Conservation (phyloP, 805 yeast genomes). For the Teunomyces panamensis region DNA sequence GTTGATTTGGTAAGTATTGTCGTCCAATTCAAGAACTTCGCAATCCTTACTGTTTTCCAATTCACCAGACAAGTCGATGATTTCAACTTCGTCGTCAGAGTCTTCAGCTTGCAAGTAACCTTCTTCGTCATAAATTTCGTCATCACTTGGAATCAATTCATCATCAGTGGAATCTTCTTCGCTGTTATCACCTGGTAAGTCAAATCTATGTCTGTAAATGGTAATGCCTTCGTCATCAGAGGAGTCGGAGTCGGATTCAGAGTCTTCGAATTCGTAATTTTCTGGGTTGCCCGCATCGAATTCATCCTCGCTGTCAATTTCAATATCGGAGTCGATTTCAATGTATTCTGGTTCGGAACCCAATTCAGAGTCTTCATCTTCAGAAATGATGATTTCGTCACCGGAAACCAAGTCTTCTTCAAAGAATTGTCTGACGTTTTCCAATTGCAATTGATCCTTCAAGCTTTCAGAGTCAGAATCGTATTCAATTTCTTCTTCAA, state of each 20-base stretch:
- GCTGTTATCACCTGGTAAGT: slow-evolving; percentile 32
- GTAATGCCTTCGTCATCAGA: slow-evolving; percentile 41
- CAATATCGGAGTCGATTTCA: slow-evolving; percentile 31
- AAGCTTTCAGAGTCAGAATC: slow-evolving; percentile 28
- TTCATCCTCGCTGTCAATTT: slow-evolving; percentile 19
- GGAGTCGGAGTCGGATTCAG: slow-evolving; percentile 23
- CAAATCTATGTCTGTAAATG: slow-evolving; percentile 40
- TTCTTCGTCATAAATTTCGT: slow-evolving; percentile 16
- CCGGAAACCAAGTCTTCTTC: slow-evolving; percentile 33
- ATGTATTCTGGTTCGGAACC: slow-evolving; percentile 20
- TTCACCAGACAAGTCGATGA: slow-evolving; percentile 41
- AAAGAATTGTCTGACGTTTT: slow-evolving; percentile 34
- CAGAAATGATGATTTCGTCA: slow-evolving; percentile 19
- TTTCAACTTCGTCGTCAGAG: slow-evolving; percentile 22
- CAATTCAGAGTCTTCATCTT: slow-evolving; percentile 18
- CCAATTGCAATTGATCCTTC: slow-evolving; percentile 33
- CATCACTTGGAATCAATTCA: slow-evolving; percentile 23
- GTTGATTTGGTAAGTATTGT: slow-evolving; percentile 36
- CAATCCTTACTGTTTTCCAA: slow-evolving; percentile 43
- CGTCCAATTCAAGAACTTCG: slow-evolving; percentile 38
- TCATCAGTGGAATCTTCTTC: slow-evolving; percentile 39
- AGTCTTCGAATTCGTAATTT: slow-evolving; percentile 19
- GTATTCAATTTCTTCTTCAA: slow-evolving; percentile 21
- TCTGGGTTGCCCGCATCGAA: slow-evolving; percentile 21
- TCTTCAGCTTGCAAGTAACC: slow-evolving; percentile 22